Percentiles rank a stretch among this genome's conserved stretches.
Evolutionary conservation across 1,139 yeast species (phyloP).

Genomic region (Yamadazyma atlantica): DNA sequence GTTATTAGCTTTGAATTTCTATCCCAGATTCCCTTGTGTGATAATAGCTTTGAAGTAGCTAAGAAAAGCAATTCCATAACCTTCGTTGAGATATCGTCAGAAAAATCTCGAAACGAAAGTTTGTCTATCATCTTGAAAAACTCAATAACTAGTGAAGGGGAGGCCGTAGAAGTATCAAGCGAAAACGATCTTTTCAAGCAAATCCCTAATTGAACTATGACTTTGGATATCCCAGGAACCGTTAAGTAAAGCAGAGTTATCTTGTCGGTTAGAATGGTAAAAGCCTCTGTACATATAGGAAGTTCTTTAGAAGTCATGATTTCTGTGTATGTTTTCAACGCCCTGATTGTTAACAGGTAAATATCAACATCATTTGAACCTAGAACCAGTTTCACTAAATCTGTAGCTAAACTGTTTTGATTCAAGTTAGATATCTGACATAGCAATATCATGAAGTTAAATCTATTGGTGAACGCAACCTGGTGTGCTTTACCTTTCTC

Average conservation of each 20-base stretch:
- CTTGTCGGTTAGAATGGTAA: conserved; percentile 15
- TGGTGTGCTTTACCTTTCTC: conserved; percentile 24
- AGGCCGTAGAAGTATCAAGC: conserved; percentile 5
- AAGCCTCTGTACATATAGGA: conserved; percentile 23
- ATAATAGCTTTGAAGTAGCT: background rate
- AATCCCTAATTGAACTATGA: conserved; percentile 16
- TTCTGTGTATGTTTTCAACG: conserved; percentile 22
- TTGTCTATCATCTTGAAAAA: conserved; percentile 9
- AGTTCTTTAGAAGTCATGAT: conserved; percentile 17
- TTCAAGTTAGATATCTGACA: conserved; percentile 36
- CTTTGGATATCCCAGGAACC: conserved; percentile 19
- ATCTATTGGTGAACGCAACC: conserved; percentile 37
- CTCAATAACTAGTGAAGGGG: conserved; percentile 3
- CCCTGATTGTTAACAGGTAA: conserved; percentile 25
- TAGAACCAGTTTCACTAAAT: conserved; percentile 24
- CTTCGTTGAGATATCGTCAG: conserved; percentile 11
- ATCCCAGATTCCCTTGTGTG: background rate
- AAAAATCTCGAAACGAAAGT: conserved; percentile 9
- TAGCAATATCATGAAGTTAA: conserved; percentile 36
- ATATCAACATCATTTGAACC: conserved; percentile 26
- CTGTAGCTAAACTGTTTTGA: conserved; percentile 29
- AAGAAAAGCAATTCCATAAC: conserved; percentile 9
- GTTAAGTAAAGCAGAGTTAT: conserved; percentile 13
- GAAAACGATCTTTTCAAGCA: conserved; percentile 10
- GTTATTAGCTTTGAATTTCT: background rate